Percentiles rank a stretch among this genome's conserved stretches.
Evolutionary conservation across 2,329 filamentous ascomycete genomes (phyloP).

Genomic region (Knufia petricola): DNA sequence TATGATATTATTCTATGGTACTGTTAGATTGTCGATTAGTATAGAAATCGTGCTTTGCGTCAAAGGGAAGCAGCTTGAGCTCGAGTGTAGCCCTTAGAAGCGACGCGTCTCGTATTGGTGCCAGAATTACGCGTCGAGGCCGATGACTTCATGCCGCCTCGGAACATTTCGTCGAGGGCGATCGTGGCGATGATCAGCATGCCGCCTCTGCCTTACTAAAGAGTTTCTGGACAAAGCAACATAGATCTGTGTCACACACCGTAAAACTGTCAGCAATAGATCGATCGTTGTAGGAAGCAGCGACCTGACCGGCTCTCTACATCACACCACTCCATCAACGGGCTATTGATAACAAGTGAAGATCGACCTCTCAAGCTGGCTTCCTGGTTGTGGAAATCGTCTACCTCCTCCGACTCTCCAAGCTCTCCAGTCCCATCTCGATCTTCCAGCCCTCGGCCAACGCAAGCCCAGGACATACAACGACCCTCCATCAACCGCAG

Average conservation of each 20-base stretch:
- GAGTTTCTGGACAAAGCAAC: neutral
- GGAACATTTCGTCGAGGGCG: neutral
- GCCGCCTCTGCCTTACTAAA: no score
- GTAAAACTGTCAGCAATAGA: no score
- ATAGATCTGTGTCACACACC: neutral
- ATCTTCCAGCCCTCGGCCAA: constrained; percentile 7
- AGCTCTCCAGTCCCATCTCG: constrained; percentile 1
- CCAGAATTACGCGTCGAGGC: neutral
- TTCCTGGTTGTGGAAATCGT: constrained; percentile 20
- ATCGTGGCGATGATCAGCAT: no score
- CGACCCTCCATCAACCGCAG: constrained; percentile 11
- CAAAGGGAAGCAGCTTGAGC: no score
- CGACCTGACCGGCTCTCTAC: neutral
- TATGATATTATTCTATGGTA: neutral
- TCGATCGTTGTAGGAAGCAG: no score
- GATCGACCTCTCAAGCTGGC: constrained; percentile 20
- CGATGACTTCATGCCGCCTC: constrained; percentile 8
- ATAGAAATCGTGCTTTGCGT: no score
- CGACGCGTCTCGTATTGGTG: constrained; percentile 4
- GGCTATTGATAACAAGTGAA: neutral
- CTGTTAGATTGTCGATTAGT: no score
- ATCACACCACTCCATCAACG: neutral
- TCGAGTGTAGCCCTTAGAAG: neutral
- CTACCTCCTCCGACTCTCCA: constrained; percentile 9
- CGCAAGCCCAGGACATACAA: neutral